A percentile compares a stretch with the other conserved stretches of the same genome.
These are phyloP conservation scores for Dacryopinax spathularia DNA, from an alignment of 768 basidiomycete species.

Conservation along the genomic window DNA sequence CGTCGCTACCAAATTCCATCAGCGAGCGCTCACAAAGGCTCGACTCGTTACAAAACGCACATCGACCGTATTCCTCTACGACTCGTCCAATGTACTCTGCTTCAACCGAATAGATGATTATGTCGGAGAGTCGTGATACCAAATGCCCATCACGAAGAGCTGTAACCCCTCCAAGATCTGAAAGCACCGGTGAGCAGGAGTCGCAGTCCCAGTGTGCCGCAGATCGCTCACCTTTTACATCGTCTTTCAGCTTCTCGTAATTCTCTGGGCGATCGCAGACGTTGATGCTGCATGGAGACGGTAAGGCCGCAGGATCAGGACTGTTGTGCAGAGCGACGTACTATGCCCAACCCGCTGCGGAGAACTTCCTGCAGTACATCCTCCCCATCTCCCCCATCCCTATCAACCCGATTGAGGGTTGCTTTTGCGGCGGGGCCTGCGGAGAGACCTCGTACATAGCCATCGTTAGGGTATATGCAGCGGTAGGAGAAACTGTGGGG, in stretches of 20 bases:
- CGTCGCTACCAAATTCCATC: constrained; percentile 43
- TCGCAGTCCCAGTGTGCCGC: background rate
- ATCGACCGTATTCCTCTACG: constrained; percentile 84
- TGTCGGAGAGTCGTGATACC: constrained; percentile 80
- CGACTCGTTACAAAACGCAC: constrained; percentile 33
- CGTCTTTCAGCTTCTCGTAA: constrained; percentile 44
- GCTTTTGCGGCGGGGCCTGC: constrained; percentile 30
- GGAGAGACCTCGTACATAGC: constrained; percentile 16
- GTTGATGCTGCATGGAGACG: constrained; percentile 44
- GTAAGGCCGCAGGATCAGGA: background rate
- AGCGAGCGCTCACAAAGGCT: background rate
- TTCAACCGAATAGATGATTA: constrained; percentile 90
- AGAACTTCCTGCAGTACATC: constrained; percentile 77
- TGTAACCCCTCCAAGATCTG: constrained; percentile 46
- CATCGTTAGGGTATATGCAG: background rate
- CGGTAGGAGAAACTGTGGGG: background rate
- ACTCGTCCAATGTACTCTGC: constrained; percentile 73
- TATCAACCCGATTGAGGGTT: constrained; percentile 77
- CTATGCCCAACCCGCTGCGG: constrained; percentile 76
- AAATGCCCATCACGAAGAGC: constrained; percentile 69
- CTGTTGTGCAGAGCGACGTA: constrained; percentile 22
- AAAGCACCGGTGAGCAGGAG: background rate
- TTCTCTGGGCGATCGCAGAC: constrained; percentile 76
- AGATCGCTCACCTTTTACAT: constrained; percentile 41
- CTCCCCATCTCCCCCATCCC: constrained; percentile 97